Percentiles rank a stretch among this genome's conserved stretches.
These are phyloP conservation scores for Ammopiptanthus mongolicus DNA, from an alignment of 306 rosid genomes.

Conservation along the genomic window DNA sequence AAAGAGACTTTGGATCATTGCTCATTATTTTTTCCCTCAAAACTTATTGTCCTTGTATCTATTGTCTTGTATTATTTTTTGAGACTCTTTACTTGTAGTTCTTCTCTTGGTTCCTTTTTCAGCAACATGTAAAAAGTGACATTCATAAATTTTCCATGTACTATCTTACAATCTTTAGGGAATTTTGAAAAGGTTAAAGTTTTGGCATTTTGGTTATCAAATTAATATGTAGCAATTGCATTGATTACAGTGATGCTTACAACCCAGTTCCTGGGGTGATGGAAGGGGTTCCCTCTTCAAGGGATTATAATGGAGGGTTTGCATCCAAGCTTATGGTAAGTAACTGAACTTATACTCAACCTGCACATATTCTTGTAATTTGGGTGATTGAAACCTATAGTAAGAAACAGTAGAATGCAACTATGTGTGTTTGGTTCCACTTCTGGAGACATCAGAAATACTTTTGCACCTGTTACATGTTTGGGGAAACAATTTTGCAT, in stretches of 20 bases:
- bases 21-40: neutral
- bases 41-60: neutral
- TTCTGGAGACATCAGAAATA: neutral
- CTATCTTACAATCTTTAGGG: neutral
- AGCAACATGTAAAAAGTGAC: neutral
- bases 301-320: conserved; percentile 85
- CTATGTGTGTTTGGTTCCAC: too few relatives aligned
- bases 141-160: neutral
- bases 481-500: too few relatives aligned
- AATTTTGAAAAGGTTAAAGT: neutral
- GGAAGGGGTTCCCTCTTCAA: conserved; percentile 89
- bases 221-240: conserved; percentile 3
- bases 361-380: conserved; percentile 1
- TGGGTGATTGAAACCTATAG: neutral
- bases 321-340: conserved; percentile 91
- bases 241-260: conserved; percentile 69
- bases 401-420: neutral
- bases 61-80: neutral
- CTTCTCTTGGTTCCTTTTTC: neutral
- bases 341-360: conserved; percentile 10
- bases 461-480: too few relatives aligned
- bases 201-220: neutral
- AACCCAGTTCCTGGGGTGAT: conserved; percentile 96
- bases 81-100: neutral
- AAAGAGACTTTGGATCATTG: neutral